Evolutionary conservation across 257 asterid genomes (phyloP), one percentile per base, ranked within the genome.

Genomic region (Handroanthus guayacan): DNA sequence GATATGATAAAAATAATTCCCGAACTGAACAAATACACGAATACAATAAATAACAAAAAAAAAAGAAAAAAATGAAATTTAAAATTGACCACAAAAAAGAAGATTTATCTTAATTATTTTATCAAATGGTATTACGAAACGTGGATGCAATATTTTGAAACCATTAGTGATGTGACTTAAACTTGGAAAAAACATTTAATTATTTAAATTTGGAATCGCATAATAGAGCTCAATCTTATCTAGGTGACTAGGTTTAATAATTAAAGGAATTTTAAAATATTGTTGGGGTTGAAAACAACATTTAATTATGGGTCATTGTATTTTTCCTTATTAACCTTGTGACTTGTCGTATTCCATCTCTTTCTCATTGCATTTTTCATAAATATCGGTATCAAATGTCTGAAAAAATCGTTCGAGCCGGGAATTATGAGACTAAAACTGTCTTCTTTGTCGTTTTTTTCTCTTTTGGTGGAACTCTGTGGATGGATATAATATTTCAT

Each of bases 261-360:
- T 31, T 25, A 6, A 3, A 61, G 12, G 66, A 78, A 71, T 80
- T 74, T 75, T 72, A 79, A 72, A n/a, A 65, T 25, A 25, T 66
- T 45, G 79, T 74, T 67, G 83, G 83, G 76, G 77, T 79, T 67
- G 83, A 74, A 74, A 79, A 39, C 79, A 67, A 73, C 75, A 71
- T 73, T 37, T 58, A 52, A 56, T 25, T 1, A 25, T 0, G 31
- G 52, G 78, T 5, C 5, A 14, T 74, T 60, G 76, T 79, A 74
- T n/a, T 63, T 61, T 38, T 60, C n/a, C 60, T 10, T 31, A 5
- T 58, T 67, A 79, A 47, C 66, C 65, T 74, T 39, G 34, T 18
- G 52, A 61, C 2, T 66, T 74, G 79, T 79, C 75, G 13, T 61
- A 41, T 67, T 68, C 55, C 56, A 58, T 45, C 14, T 17, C 9